Evolutionary conservation across 441 rosid species (phyloP).

Genomic region (Mallotus japonicus): DNA sequence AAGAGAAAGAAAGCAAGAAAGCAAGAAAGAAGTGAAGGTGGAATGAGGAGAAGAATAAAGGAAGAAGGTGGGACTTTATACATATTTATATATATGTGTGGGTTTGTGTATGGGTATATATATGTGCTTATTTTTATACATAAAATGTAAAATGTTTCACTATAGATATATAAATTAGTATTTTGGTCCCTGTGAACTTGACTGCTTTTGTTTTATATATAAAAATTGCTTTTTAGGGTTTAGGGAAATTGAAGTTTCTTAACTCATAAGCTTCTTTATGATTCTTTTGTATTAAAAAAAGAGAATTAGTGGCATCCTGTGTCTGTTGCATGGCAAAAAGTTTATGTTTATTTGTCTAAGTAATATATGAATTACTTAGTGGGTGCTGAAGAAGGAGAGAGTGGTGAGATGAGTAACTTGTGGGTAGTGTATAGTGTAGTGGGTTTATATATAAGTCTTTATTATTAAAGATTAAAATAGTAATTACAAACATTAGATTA

Average conservation of each 20-base stretch:
- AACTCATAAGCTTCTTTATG: constrained; percentile 52
- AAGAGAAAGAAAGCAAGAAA: constrained; percentile 16
- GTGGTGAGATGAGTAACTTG: not conserved
- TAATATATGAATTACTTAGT: constrained; percentile 9
- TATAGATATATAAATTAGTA: not conserved
- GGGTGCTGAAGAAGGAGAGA: not conserved
- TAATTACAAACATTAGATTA: too few species aligned
- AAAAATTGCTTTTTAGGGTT: constrained; percentile 53
- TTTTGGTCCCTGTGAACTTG: constrained; percentile 22
- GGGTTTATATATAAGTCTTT: too few species aligned
- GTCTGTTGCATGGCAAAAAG: constrained; percentile 34
- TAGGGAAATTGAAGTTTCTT: constrained; percentile 42
- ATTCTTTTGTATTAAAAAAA: constrained; percentile 22
- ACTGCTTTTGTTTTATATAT: constrained; percentile 36
- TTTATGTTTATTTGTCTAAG: not conserved
- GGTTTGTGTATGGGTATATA: not conserved
- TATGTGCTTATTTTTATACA: too few species aligned
- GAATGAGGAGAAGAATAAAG: constrained; percentile 36
- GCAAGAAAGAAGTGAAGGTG: constrained; percentile 11
- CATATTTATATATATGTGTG: constrained; percentile 22
- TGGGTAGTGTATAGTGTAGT: too few species aligned
- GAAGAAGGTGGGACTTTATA: constrained; percentile 46
- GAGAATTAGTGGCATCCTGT: constrained; percentile 19
- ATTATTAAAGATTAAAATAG: too few species aligned
- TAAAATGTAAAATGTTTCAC: too few species aligned